A percentile compares a stretch with the other conserved stretches of the same genome.
Conservation (phyloP, 805 yeast species). For the Lachancea nothofagi region DNA sequence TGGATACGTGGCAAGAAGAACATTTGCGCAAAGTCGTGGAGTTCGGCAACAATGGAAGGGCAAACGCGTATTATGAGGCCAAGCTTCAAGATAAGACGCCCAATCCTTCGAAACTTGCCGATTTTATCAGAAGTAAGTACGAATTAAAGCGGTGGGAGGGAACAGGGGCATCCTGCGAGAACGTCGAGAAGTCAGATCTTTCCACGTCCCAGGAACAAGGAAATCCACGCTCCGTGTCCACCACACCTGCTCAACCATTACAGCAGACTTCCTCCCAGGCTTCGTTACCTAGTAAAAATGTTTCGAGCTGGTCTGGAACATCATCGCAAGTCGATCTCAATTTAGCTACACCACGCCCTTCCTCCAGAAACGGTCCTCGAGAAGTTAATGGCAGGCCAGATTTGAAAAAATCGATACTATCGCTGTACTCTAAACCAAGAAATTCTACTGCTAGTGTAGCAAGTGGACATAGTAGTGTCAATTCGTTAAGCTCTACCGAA, state of each 20-base stretch:
- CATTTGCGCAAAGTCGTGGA: constrained; percentile 74
- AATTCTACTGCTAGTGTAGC: constrained; percentile 6
- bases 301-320: constrained; percentile 4
- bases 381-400: constrained; percentile 53
- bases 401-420: constrained; percentile 83
- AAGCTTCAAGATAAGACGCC: constrained; percentile 62
- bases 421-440: constrained; percentile 67
- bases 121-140: constrained; percentile 87
- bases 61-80: constrained; percentile 81
- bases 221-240: too few relatives aligned
- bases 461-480: constrained; percentile 4
- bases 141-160: constrained; percentile 84
- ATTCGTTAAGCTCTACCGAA: constrained; percentile 8
- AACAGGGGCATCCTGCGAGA: constrained; percentile 11
- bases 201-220: constrained; percentile 2
- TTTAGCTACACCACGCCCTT: constrained; percentile 7
- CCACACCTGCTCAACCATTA: too few relatives aligned
- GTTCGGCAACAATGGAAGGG: constrained; percentile 74
- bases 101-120: constrained; percentile 77
- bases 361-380: constrained; percentile 8
- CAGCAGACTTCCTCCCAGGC: too few relatives aligned
- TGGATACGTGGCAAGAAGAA: constrained; percentile 95
- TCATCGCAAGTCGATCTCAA: constrained; percentile 12
- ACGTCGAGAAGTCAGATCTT: neutral
- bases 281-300: neutral